Conservation (phyloP, 2,329 filamentous ascomycete species). For the Sclerotinia glacialis region DNA sequence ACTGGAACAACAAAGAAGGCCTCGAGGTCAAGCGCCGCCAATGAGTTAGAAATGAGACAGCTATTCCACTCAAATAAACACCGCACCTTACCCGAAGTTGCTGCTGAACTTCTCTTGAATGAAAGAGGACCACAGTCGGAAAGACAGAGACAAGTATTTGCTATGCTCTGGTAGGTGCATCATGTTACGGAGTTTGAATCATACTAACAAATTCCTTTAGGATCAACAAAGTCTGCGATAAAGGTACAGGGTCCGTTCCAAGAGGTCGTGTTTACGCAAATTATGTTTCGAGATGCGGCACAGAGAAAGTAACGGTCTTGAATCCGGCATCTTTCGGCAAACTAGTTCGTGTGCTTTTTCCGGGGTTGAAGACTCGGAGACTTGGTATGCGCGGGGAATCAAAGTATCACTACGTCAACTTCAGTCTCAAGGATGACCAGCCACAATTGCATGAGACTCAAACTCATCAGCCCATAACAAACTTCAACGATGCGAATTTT, state of each 20-base stretch:
- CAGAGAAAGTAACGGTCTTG: conserved; percentile 87
- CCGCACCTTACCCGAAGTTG: conserved; percentile 67
- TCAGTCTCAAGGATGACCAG: conserved; percentile 56
- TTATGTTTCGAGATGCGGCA: conserved; percentile 90
- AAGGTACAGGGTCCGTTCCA: conserved; percentile 81
- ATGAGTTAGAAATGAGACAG: conserved; percentile 76
- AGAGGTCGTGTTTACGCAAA: conserved; percentile 91
- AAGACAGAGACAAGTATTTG: conserved; percentile 80
- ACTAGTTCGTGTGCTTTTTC: conserved; percentile 92
- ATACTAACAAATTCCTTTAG: conserved; percentile 44
- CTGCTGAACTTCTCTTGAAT: conserved; percentile 72
- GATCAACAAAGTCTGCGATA: conserved; percentile 70
- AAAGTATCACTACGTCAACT: conserved; percentile 91
- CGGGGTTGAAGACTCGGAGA: conserved; percentile 86
- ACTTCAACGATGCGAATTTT: conserved; percentile 51
- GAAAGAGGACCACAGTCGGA: conserved; percentile 79
- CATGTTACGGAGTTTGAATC: conserved; percentile 10
- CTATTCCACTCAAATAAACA: conserved; percentile 68
- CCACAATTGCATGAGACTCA: conserved; percentile 42
- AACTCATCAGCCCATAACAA: conserved; percentile 47
- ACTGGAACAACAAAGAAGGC: conserved; percentile 52
- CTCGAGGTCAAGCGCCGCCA: conserved; percentile 71
- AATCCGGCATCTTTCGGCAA: conserved; percentile 98
- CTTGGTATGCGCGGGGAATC: conserved; percentile 94
- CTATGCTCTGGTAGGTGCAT: conserved; percentile 74